Evolutionary conservation across 768 basidiomycete species (phyloP), one percentile per base, ranked within the genome.

Genomic region (Infundibulicybe gibba): DNA sequence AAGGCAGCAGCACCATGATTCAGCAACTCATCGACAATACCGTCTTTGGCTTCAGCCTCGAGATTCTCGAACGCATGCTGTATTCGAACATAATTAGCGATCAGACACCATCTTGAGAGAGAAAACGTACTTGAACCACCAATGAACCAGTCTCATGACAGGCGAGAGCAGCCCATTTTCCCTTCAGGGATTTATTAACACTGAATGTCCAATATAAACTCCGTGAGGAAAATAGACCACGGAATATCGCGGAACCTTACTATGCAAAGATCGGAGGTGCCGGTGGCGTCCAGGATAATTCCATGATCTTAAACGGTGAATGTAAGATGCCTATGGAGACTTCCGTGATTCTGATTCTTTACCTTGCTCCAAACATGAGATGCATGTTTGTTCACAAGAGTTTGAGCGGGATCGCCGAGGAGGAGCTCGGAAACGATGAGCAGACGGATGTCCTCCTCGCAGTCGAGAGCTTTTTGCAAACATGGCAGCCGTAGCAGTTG

Each of bases 341-440:
- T 16, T 48, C 43, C 11, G 12, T n/a, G 31, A 42, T 37, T 25
- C 16, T 21, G 39, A 5, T 6, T 12, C 47, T 61, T 16, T 52
- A 87, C 87, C 76, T 92, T 92, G 67, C 88, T 90, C 90, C 90
- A 93, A 30, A 93, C 90, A 61, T 93, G 90, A 41, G 88, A 90
- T 1, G 90, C 89, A 61, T 93, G 90, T 62, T 93, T 93, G 64
- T 92, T 92, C 6, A 92, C 85, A 21, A 93, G 72, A 5, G 90
- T 93, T 60, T 88, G 79, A 1, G 88, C 87, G 6, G 90, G 90
- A 59, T 93, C 90, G 2, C 88, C 87, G 16, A 85, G 75, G 38
- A 93, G 77, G 35, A 93, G 76, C 61, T 93, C 90, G 2, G 87
- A 87, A 16, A 93, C 90, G 48, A 93, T 90, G 48, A 90, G 64